phyloP scores from a whole-genome alignment of 345 rosid genomes.

The Bruguiera sexangula region DNA sequence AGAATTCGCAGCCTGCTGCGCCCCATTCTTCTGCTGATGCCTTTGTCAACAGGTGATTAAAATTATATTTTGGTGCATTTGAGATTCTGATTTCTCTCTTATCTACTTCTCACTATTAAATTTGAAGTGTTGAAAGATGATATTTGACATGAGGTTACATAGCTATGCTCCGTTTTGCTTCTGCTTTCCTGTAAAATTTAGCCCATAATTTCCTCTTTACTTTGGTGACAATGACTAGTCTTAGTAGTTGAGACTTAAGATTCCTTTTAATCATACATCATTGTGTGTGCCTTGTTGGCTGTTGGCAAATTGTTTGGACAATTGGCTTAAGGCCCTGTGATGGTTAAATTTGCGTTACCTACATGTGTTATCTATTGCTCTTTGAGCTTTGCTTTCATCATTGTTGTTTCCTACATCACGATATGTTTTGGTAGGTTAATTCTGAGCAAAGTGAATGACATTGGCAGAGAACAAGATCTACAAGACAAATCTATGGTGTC shows the following conservation, averaged over 20 bases:
- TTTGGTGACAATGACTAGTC: constrained; percentile 7
- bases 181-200: constrained; percentile 22
- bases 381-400: too few relatives aligned
- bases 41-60: constrained; percentile 18
- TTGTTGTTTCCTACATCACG: too few relatives aligned
- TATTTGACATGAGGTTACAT: not conserved
- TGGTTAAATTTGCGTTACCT: too few relatives aligned
- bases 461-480: constrained; percentile 38
- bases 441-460: constrained; percentile 3
- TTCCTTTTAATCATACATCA: constrained; percentile 12
- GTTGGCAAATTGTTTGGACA: not conserved
- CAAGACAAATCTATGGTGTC: constrained; percentile 26
- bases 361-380: too few relatives aligned
- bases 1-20: constrained; percentile 32
- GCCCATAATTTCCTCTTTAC: constrained; percentile 28
- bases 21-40: constrained; percentile 33
- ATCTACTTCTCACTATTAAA: not conserved
- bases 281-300: too few relatives aligned
- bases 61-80: not conserved
- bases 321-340: not conserved
- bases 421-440: not conserved
- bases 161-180: constrained; percentile 12
- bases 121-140: not conserved
- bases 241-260: constrained; percentile 17
- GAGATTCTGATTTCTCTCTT: not conserved